phyloP scores from a whole-genome alignment of 164 flowering plant genomes.

The Houttuynia cordata region DNA sequence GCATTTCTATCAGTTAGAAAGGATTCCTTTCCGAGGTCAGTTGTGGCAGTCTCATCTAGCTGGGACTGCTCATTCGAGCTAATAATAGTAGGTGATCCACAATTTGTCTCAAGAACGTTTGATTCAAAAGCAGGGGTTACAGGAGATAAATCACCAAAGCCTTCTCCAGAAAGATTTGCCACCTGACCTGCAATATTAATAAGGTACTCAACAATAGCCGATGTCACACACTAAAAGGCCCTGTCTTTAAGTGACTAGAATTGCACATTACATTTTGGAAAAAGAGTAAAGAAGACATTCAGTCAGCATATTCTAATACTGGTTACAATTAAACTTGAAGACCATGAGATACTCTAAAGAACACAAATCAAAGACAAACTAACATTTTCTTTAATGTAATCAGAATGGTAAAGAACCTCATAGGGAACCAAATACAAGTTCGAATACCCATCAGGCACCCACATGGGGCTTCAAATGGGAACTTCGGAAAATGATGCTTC shows the following conservation, averaged over 20 bases:
- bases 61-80: constrained; percentile 21
- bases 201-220: too few species aligned
- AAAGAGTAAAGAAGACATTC: too few species aligned
- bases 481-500: background rate
- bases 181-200: background rate
- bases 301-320: background rate
- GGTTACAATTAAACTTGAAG: background rate
- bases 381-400: too few species aligned
- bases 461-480: too few species aligned
- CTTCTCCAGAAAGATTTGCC: background rate
- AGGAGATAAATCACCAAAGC: constrained; percentile 6
- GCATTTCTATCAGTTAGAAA: constrained; percentile 8
- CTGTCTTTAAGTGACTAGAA: too few species aligned
- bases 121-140: constrained; percentile 9
- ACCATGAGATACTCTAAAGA: background rate
- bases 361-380: background rate
- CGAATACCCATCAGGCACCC: background rate
- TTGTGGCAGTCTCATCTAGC: constrained; percentile 7
- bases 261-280: too few species aligned
- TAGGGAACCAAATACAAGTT: background rate
- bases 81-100: constrained; percentile 38
- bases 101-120: constrained; percentile 20
- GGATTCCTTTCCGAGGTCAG: background rate
- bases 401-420: background rate
- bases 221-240: too few species aligned